Evolutionary conservation across 2,329 filamentous ascomycete species (phyloP), one percentile per base, ranked within the genome.

Genomic region (Parascedosporium putredinis): DNA sequence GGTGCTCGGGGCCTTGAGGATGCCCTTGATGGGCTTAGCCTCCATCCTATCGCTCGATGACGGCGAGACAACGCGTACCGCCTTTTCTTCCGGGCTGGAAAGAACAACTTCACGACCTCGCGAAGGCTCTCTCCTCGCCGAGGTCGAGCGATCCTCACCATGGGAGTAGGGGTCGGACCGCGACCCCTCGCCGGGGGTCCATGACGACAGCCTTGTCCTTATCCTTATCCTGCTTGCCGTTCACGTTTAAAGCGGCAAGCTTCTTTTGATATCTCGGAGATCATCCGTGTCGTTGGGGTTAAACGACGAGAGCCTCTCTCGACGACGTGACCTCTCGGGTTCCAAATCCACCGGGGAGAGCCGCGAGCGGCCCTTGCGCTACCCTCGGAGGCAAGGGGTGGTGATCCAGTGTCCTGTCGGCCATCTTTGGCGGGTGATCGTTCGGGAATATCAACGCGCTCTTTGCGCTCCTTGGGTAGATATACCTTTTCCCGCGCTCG

Each of bases 1-100:
- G 23, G 76, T 74, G 14, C 81, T 88, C 1, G 91, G 90, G 50
- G 79, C 77, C 64, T 94, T 93, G 40, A 97, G 73, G 51, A 97
- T 97, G 14, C 89, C 84, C 64, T 86, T 93, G 52, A 88, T 78
- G 16, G 80, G 77, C 55, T 86, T 85, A 36, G 76, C 75, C 16
- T 87, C 83, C 18, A 73, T 69, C 59, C 79, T 76, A 52, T 80
- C 71, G 49, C 75, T 65, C 50, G 83, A 84, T 1, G 83, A 81
- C 1, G 86, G 87, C 4, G 86, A 84, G 16, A 93, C 85, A 3
- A 93, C 69, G n/a, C 79, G 76, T n/a, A 79, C 69, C 54, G 74
- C 70, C 55, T 70, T 75, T 48, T 72, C 69, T 12, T 73, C 68
- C 4, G 58, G 51, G 3, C 56, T 23, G 20, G 48, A 45, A 22